phyloP scores from a whole-genome alignment of 2,329 filamentous ascomycete genomes.

The Pestalotiopsis sp. region DNA sequence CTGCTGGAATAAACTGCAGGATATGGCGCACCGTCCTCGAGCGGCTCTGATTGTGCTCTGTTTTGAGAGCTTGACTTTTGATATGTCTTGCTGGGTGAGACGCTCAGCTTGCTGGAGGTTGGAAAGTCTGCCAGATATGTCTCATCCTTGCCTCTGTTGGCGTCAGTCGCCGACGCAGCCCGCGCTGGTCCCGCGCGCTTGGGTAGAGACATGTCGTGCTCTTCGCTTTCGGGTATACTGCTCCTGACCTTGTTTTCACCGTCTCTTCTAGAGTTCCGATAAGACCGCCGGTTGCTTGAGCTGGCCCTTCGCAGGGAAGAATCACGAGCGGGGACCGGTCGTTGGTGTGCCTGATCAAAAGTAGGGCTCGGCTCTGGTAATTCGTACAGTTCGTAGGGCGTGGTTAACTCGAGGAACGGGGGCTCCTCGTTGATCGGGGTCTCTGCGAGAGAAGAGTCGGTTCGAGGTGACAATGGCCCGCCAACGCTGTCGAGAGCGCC shows the following conservation, averaged over 20 bases:
- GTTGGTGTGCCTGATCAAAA: slow-evolving; percentile 26
- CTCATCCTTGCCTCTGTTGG: slow-evolving; percentile 29
- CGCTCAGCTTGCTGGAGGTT: slow-evolving; percentile 24
- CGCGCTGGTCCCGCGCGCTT: slow-evolving; percentile 28
- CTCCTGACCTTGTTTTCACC: slow-evolving; percentile 40
- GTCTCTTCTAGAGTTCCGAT: slow-evolving; percentile 52
- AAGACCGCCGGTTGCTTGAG: slow-evolving; percentile 54
- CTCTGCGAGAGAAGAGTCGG: slow-evolving; percentile 55
- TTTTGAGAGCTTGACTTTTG: slow-evolving; percentile 26
- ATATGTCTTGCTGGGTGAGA: slow-evolving; percentile 23
- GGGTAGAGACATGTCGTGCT: slow-evolving; percentile 28
- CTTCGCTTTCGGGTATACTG: slow-evolving; percentile 46
- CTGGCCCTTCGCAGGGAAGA: slow-evolving; percentile 67
- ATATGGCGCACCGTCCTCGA: slow-evolving; percentile 70
- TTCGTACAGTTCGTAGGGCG: slow-evolving; percentile 15
- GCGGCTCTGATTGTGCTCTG: slow-evolving; percentile 25
- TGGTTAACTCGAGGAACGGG: slow-evolving; percentile 15
- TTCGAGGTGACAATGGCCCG: slow-evolving; percentile 36
- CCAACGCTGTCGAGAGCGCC: slow-evolving; percentile 42
- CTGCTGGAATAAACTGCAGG: slow-evolving; percentile 68
- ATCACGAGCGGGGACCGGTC: slow-evolving; percentile 64
- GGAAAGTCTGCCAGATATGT: slow-evolving; percentile 32
- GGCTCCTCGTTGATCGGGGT: slow-evolving; percentile 61
- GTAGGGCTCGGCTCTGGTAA: slow-evolving; percentile 23
- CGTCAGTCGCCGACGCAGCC: slow-evolving; percentile 23